These are phyloP conservation scores for Echria macrotheca DNA, from an alignment of 495 filamentous ascomycete species.

Conservation along the genomic window DNA sequence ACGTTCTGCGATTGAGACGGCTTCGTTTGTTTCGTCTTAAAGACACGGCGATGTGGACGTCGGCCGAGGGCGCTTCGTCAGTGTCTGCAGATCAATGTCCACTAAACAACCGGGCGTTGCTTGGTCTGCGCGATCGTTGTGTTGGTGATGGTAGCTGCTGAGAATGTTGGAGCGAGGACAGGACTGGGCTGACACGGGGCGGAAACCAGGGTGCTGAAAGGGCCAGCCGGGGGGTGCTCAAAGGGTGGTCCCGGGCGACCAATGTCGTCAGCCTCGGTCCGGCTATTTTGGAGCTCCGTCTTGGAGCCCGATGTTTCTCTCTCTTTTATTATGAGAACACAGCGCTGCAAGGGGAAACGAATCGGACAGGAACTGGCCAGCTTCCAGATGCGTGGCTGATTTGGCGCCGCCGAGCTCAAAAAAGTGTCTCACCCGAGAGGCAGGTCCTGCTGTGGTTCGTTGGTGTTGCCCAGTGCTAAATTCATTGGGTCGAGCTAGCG, in stretches of 20 bases:
- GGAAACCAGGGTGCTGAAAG: conserved; percentile 1
- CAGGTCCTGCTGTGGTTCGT: too few species aligned
- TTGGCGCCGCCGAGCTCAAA: neutral
- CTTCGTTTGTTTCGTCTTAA: too few species aligned
- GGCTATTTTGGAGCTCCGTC: too few species aligned
- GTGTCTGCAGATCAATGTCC: too few species aligned
- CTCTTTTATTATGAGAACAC: neutral
- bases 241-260: conserved; percentile 4
- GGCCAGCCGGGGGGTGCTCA: conserved; percentile 7
- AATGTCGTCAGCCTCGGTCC: conserved; percentile 24
- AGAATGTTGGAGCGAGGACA: conserved; percentile 9
- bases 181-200: neutral
- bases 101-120: too few species aligned
- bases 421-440: conserved; percentile 2
- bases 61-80: too few species aligned
- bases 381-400: conserved; percentile 12
- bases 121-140: too few species aligned
- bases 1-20: conserved; percentile 4
- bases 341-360: neutral
- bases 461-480: too few species aligned
- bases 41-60: too few species aligned
- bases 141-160: conserved; percentile 18
- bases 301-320: conserved; percentile 18
- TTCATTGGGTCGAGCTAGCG: too few species aligned
- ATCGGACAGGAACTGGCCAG: conserved; percentile 10